A percentile compares a stretch with the other conserved stretches of the same genome.
Conservation (phyloP, 169 alveolate species). For the Plasmodium yoelii region DNA sequence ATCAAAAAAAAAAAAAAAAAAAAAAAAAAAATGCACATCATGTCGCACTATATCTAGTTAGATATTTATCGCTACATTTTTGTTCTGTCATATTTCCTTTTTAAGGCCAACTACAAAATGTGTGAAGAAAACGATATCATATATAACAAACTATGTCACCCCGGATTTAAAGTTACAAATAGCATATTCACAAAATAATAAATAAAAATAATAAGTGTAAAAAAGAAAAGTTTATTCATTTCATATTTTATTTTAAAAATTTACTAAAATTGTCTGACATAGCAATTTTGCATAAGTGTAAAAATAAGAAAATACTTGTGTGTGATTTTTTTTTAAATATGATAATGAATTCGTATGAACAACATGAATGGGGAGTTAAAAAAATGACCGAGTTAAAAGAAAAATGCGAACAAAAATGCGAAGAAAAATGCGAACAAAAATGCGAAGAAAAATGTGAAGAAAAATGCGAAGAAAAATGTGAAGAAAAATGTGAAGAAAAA, state of each 20-base stretch:
- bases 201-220: neutral
- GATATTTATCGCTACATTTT: neutral
- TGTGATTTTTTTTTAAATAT: too few relatives aligned
- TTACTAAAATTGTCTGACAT: too few relatives aligned
- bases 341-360: neutral
- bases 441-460: too few relatives aligned
- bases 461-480: too few relatives aligned
- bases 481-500: too few relatives aligned
- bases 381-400: neutral
- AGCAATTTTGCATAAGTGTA: too few relatives aligned
- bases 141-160: slow-evolving; percentile 30
- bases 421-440: too few relatives aligned
- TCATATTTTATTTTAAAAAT: neutral
- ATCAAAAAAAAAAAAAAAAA: neutral
- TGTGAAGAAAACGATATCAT: slow-evolving; percentile 68
- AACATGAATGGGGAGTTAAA: neutral
- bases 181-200: slow-evolving; percentile 16
- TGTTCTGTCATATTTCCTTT: slow-evolving; percentile 26
- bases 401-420: too few relatives aligned
- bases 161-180: slow-evolving; percentile 18
- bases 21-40: neutral
- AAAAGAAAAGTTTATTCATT: neutral
- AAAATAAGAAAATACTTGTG: too few relatives aligned
- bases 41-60: neutral
- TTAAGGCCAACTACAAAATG: slow-evolving; percentile 69